Evolutionary conservation across 2,329 filamentous ascomycete genomes (phyloP), one percentile per base, ranked within the genome.

Genomic region (Nemania serpens): DNA sequence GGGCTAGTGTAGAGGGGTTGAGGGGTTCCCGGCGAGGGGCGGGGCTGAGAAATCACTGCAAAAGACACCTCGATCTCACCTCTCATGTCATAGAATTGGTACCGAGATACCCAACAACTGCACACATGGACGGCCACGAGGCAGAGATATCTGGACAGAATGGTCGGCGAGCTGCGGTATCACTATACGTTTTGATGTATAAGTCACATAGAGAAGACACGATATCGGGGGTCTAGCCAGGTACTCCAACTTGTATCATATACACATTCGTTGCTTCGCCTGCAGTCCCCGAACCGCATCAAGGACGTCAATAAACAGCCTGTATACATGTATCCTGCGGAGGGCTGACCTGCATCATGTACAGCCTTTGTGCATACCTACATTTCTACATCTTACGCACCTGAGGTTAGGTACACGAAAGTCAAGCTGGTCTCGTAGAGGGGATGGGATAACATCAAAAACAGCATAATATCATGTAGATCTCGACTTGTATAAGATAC

Each of bases 1-100:
- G 36, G n/a, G 34, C 48, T 10, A 37, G 25, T 15, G 15, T 20
- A 22, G 54, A 61, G 54, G 56, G 46, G 60, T 43, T 59, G 52
- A 52, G 52, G 48, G 17, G 52, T 25, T 45, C 43, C 22, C 50
- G 25, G 39, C 52, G 22, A 39, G 25, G 25, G 25, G 25, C 25
- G 25, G 25, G 25, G 41, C 33, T 34, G 45, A 52, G 34, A 37
- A 29, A 43, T 58, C 55, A 53, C 54, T 48, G 43, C 42, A 34
- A 41, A n/a, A 33, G 48, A 25, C 39, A 25, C 37, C 47, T 29
- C 37, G 17, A 41, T 15, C 51, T 34, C 7, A 10, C 45, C 55
- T 50, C 39, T 29, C 12, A 41, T 29, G 45, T 18, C 22, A 13
- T 2, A 41, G n/a, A 34, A 52, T 10, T 41, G 34, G 34, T 58